phyloP scores from a whole-genome alignment of 371 early-diverging fungal species.

The Mucor sp. region DNA sequence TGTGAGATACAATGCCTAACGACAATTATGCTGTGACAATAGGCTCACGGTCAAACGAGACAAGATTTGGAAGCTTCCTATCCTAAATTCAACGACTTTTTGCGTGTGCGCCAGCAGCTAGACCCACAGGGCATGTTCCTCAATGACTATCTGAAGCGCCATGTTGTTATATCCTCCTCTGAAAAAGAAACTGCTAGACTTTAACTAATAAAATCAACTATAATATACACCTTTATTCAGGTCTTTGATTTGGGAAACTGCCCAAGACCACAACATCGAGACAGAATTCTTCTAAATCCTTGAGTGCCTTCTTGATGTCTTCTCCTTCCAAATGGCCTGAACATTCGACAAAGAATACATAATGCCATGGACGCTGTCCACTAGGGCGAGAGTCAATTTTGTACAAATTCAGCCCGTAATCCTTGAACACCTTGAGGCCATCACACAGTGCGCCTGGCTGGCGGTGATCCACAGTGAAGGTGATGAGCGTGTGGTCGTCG shows the following conservation, averaged over 20 bases:
- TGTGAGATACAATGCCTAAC: no score
- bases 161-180: slow-evolving; percentile 35
- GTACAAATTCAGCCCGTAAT: slow-evolving; percentile 79
- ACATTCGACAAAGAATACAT: slow-evolving; percentile 89
- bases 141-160: slow-evolving; percentile 75
- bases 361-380: slow-evolving; percentile 85
- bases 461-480: slow-evolving; percentile 88
- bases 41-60: slow-evolving; percentile 65
- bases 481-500: slow-evolving; percentile 80
- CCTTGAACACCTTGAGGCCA: slow-evolving; percentile 83
- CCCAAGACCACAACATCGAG: slow-evolving; percentile 80
- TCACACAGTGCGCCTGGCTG: slow-evolving; percentile 90
- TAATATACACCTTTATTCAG: slow-evolving; percentile 28
- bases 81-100: slow-evolving; percentile 68
- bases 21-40: background rate
- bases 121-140: slow-evolving; percentile 79
- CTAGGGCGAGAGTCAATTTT: slow-evolving; percentile 93
- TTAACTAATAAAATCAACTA: background rate
- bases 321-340: slow-evolving; percentile 78
- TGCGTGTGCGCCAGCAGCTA: slow-evolving; percentile 54
- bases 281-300: slow-evolving; percentile 70
- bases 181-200: slow-evolving; percentile 10
- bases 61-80: slow-evolving; percentile 60
- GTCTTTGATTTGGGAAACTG: slow-evolving; percentile 79
- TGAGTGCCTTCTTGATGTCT: slow-evolving; percentile 62